phyloP scores from a whole-genome alignment of 352 stramenopile genomes.

The Globisporangium ultimum region DNA sequence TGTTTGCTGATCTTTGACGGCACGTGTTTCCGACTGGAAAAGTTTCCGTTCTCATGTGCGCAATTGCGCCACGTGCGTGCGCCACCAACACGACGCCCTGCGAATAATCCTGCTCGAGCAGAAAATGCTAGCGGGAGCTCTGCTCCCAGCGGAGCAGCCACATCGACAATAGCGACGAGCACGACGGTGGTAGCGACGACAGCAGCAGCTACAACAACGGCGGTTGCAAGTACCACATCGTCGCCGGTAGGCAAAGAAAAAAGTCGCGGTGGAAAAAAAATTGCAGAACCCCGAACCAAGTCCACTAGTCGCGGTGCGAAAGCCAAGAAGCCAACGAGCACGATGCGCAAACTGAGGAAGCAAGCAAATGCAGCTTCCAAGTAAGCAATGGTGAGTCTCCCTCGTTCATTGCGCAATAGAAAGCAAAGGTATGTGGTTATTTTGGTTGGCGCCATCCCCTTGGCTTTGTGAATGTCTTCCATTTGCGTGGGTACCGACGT shows the following conservation, averaged over 20 bases:
- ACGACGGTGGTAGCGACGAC: background rate
- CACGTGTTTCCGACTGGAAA: constrained; percentile 59
- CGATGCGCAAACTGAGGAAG: background rate
- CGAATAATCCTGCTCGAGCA: background rate
- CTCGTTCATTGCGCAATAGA: background rate
- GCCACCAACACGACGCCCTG: constrained; percentile 15
- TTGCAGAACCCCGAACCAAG: constrained; percentile 8
- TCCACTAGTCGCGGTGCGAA: constrained; percentile 16
- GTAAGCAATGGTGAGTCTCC: background rate
- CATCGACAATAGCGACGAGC: background rate
- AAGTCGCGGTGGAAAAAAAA: background rate
- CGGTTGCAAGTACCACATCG: background rate
- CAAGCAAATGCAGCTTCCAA: constrained; percentile 5
- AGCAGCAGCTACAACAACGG: background rate
- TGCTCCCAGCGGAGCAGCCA: no score
- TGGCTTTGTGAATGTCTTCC: no score
- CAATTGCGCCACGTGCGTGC: constrained; percentile 75
- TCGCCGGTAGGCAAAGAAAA: background rate
- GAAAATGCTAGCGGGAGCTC: background rate
- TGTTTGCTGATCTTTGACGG: constrained; percentile 83
- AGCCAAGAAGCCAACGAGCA: constrained; percentile 5
- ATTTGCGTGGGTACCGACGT: no score
- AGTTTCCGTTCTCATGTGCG: constrained; percentile 60
- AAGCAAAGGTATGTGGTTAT: no score
- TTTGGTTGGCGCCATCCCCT: no score